Base-by-base conservation (phyloP, 2,329 filamentous ascomycete species). In the Hypoxylon sp. region DNA sequence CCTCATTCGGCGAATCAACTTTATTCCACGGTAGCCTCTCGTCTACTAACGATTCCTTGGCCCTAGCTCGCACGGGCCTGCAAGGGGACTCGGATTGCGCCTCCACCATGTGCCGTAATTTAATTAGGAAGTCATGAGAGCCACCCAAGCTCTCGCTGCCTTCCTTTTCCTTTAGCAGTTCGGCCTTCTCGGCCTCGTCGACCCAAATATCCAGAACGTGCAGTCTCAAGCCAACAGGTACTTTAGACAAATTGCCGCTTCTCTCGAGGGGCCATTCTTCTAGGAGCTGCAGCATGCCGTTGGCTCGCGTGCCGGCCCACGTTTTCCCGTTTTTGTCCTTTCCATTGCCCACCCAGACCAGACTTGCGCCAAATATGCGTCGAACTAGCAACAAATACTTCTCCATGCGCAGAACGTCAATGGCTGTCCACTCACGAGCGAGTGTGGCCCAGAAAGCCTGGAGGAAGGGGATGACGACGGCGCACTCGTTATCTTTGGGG, bases 141-240 rank as follows among this genome's bases (percentile, higher is more conserved):
- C 79, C 75, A 2, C 75, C 69, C 55, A 79, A 77, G 31, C 75
- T 76, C 10, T 74, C 75, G 5, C 75, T 75, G 3, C 75, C 75
- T 11, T 77, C 77, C 10, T 81, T 81, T 37, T 81, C 80, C 11
- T 61, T 73, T 21, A 89, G 73, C 37, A 87, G 83, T 58, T 89
- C 87, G 35, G 89, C 87, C 76, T 90, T 91, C 80, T 94, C 92
- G 74, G 94, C 80, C 85, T 98, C 94, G 79, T 98, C 96, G 7
- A 97, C 87, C 89, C 92, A 98, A 59, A 98, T 87, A 82, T 99
- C 96, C 70, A 97, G 80, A 13, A 94, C 87, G 80, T 99, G 96
- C 79, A 97, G 90, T 69, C 93, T 84, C 78, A 99, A 78, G 0
- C 96, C 96, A 73, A 96, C 92, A 0, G 95, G 92, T 0, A 97